These are phyloP conservation scores for Ceratobasidium sp. DNA, from an alignment of 1,284 basidiomycete species.

Conservation along the genomic window DNA sequence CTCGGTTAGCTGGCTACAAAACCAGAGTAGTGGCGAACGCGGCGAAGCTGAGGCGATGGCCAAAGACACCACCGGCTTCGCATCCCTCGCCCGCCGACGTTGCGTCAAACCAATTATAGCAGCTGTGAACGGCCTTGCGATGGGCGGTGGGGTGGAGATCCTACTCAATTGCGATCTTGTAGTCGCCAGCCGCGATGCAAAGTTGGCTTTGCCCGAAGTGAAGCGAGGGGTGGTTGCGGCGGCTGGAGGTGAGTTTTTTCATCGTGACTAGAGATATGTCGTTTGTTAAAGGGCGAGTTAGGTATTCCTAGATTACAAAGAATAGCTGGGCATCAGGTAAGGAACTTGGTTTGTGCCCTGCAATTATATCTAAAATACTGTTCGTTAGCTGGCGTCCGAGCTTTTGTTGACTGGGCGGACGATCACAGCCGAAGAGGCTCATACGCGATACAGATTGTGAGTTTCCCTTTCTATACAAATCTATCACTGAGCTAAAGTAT, in stretches of 20 bases:
- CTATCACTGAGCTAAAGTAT: neutral
- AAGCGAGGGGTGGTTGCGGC: conserved; percentile 82
- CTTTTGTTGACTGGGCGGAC: conserved; percentile 81
- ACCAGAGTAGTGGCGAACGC: conserved; percentile 61
- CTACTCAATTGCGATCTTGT: conserved; percentile 87
- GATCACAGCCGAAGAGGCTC: conserved; percentile 77
- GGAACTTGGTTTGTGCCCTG: neutral
- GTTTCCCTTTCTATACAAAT: conserved; percentile 52
- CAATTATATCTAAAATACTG: conserved; percentile 18
- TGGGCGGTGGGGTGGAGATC: conserved; percentile 86
- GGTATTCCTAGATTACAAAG: conserved; percentile 72
- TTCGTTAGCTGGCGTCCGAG: conserved; percentile 76
- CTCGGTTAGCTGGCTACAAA: conserved; percentile 67
- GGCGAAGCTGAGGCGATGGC: conserved; percentile 64
- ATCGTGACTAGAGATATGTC: too few species aligned
- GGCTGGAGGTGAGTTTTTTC: conserved; percentile 72
- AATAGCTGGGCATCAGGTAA: conserved; percentile 78
- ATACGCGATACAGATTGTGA: conserved; percentile 80
- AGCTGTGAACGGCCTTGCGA: conserved; percentile 85
- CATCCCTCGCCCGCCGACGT: conserved; percentile 77
- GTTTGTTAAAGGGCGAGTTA: neutral
- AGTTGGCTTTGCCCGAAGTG: conserved; percentile 86
- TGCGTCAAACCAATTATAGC: conserved; percentile 85
- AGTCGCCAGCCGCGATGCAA: conserved; percentile 77
- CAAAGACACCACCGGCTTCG: conserved; percentile 73